phyloP scores from a whole-genome alignment of 2,329 filamentous ascomycete genomes.

The Orbilia quercus region DNA sequence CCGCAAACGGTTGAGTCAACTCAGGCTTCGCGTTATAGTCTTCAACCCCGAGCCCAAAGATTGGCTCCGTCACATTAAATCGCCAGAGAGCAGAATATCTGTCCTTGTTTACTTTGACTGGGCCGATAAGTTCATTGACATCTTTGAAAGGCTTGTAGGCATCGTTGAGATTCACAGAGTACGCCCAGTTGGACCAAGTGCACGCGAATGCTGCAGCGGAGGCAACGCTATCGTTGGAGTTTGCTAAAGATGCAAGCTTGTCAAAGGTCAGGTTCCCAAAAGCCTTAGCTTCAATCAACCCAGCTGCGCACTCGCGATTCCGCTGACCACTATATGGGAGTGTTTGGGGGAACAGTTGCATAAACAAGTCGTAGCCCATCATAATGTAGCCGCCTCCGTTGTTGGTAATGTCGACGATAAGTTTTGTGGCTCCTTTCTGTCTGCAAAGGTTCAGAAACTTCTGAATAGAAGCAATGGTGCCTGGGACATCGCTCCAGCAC shows the following conservation, averaged over 20 bases:
- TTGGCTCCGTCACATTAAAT: conserved; percentile 64
- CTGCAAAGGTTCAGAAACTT: conserved; percentile 59
- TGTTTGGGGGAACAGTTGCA: conserved; percentile 61
- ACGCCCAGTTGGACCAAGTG: conserved; percentile 63
- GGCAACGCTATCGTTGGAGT: conserved; percentile 18
- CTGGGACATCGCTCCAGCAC: conserved; percentile 44
- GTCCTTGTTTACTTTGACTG: conserved; percentile 67
- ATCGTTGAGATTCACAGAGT: conserved; percentile 62
- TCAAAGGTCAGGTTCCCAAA: conserved; percentile 67
- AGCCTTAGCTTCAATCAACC: conserved; percentile 63
- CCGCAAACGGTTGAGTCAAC: conserved; percentile 67
- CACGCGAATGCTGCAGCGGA: conserved; percentile 64
- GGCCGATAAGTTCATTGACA: conserved; percentile 69
- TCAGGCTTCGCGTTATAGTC: conserved; percentile 66
- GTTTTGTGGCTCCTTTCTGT: conserved; percentile 69
- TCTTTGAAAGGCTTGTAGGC: conserved; percentile 63
- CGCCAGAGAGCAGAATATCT: conserved; percentile 62
- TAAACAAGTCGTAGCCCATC: conserved; percentile 73
- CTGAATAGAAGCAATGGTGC: conserved; percentile 35
- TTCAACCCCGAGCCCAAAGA: conserved; percentile 68
- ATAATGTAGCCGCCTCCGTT: conserved; percentile 72
- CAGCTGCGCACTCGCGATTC: conserved; percentile 63
- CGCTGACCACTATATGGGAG: conserved; percentile 1
- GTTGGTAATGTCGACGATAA: conserved; percentile 71
- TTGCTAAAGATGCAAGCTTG: conserved; percentile 67